Conservation (phyloP, 169 alveolate genomes). For the Babesia bovis region DNA sequence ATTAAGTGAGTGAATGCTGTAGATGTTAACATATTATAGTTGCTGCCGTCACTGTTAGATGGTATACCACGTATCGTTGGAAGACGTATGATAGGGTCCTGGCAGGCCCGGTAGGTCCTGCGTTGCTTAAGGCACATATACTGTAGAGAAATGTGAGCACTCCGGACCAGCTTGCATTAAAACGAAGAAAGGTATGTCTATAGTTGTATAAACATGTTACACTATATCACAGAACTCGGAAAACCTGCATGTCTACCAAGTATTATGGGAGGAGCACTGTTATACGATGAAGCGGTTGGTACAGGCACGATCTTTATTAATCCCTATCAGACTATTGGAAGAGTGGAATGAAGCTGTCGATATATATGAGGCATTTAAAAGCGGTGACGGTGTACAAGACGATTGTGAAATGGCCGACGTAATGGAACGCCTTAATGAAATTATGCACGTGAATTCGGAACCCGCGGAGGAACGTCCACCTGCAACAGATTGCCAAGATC, state of each 20-base stretch:
- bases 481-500: not conserved
- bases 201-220: not conserved
- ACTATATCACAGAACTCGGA: conserved; percentile 19
- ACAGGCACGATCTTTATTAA: not conserved
- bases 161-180: too few relatives aligned
- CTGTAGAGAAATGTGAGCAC: conserved; percentile 10
- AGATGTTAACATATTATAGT: conserved; percentile 5
- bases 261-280: conserved; percentile 66
- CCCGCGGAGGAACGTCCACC: not conserved
- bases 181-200: conserved; percentile 6
- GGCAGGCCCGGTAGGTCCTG: not conserved
- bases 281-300: conserved; percentile 32
- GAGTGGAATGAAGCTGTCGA: conserved; percentile 54
- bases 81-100: conserved; percentile 17
- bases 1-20: conserved; percentile 43
- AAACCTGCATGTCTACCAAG: conserved; percentile 48
- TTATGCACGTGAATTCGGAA: conserved; percentile 18
- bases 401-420: conserved; percentile 36
- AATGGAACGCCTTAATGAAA: conserved; percentile 33
- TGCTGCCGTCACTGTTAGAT: conserved; percentile 24
- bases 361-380: conserved; percentile 18
- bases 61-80: conserved; percentile 34
- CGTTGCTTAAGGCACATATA: not conserved
- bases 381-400: conserved; percentile 6
- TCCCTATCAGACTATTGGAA: conserved; percentile 21